Evolutionary conservation across 192 early-diverging fungal species (phyloP), one percentile per base, ranked within the genome.

Genomic region (Radiomyces spectabilis): DNA sequence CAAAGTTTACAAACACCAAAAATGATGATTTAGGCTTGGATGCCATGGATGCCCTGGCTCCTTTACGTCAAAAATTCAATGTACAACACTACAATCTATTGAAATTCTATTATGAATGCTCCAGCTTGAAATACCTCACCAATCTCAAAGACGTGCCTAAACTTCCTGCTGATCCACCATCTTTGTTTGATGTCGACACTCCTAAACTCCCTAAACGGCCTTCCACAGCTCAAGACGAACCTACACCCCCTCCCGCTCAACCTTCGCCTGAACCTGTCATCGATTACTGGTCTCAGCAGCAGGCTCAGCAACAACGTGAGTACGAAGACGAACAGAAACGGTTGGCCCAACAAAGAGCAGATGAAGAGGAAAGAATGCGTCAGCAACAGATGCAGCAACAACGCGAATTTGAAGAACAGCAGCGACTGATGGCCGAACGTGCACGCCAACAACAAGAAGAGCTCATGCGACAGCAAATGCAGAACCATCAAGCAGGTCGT

Each of bases 81-180:
- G 54, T 65, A 19, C 81, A 86, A 58, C 93, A 97, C 72, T 89
- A 94, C 60, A 79, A 76, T 5, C 61, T 98, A 57, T 76, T 89
- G 56, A 82, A 84, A 55, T 98, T 97, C 66, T 98, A 98, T 75
- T 78, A 83, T 63, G 88, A 95, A 41, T 94, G 91, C 69, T 83
- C 85, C 33, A 86, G 85, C 43, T 65, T 97, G 21, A 82, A 82
- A 57, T 98, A 97, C 66, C 68, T 98, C 41, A 94, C 92, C n/a
- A 91, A 87, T 40, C 77, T 98, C 49, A 92, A 97, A 55, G 81
- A 74, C 27, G 89, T 98, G 16, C 96, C 96, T 22, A 83, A 79
- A 49, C 69, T 98, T 31, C 77, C 87, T 3, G 79, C 76, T 62
- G 79, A 91, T 44, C 86, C 93, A 53, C 89, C 92, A 48, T 85